Percentiles rank a stretch among this genome's conserved stretches.
Evolutionary conservation across 441 rosid genomes (phyloP).

Genomic region (Corymbia citriodora): DNA sequence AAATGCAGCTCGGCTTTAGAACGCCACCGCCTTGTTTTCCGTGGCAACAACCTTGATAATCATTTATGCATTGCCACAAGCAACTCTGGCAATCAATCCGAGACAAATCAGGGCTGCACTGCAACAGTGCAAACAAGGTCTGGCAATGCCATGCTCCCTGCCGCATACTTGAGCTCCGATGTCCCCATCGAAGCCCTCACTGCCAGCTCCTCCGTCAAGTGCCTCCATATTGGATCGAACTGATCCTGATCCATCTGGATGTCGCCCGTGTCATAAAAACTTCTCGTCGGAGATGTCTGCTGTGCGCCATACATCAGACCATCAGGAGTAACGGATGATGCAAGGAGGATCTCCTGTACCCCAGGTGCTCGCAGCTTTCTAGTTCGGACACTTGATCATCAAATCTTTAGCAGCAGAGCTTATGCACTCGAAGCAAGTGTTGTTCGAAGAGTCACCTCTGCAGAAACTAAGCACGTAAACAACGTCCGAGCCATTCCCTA

Average conservation of each 20-base stretch:
- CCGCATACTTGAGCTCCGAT: background rate
- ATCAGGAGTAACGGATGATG: background rate
- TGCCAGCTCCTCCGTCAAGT: background rate
- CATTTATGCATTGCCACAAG: background rate
- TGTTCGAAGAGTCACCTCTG: rapidly evolving
- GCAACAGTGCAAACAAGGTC: background rate
- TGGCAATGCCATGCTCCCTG: background rate
- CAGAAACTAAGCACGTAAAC: background rate
- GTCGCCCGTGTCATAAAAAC: rapidly evolving
- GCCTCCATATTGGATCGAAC: background rate
- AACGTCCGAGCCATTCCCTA: background rate
- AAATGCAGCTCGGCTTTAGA: background rate
- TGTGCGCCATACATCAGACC: rapidly evolving
- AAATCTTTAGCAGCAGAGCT: background rate
- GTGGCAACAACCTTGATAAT: background rate
- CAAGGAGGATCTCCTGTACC: background rate
- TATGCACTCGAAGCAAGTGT: rapidly evolving
- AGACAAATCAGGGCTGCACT: background rate
- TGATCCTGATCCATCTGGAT: background rate
- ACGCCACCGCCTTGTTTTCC: background rate
- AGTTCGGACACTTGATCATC: background rate
- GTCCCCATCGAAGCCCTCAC: background rate
- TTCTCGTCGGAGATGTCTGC: rapidly evolving
- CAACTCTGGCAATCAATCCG: background rate
- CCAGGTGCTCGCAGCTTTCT: background rate